Percentiles rank a stretch among this genome's conserved stretches.
Evolutionary conservation across 2,329 filamentous ascomycete genomes (phyloP).

Genomic region (Stenocarpella maydis): DNA sequence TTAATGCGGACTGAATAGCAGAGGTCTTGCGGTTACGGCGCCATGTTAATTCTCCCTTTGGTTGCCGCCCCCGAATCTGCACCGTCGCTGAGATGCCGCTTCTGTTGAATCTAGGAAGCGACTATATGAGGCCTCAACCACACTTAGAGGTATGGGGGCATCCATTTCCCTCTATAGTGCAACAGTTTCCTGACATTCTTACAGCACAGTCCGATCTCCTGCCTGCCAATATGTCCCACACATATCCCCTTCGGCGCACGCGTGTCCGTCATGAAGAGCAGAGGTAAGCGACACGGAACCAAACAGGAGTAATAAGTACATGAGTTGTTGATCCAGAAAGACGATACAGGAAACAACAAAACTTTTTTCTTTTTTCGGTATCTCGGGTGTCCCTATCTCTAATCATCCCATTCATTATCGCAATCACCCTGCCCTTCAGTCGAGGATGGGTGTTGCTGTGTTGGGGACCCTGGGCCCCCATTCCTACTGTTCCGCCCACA

Average conservation of each 20-base stretch:
- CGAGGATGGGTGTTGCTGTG: neutral
- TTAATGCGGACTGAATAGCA: neutral
- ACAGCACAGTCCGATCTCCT: neutral
- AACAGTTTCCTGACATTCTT: neutral
- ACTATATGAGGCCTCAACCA: too few relatives aligned
- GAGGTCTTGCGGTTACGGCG: neutral
- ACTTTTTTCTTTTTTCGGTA: constrained; percentile 26
- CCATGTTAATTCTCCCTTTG: neutral
- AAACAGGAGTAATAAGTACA: constrained; percentile 10
- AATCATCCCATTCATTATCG: constrained; percentile 28
- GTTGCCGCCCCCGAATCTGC: neutral
- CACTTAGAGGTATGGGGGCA: too few relatives aligned
- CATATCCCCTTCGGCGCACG: neutral
- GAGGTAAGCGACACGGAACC: neutral
- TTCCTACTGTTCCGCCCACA: constrained; percentile 9
- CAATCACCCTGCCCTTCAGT: constrained; percentile 5
- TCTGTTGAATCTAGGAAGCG: too few relatives aligned
- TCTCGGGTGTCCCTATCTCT: constrained; percentile 24
- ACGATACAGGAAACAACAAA: constrained; percentile 7
- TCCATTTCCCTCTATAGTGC: too few relatives aligned
- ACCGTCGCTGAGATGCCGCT: neutral
- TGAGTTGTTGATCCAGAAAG: constrained; percentile 20
- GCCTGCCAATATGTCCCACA: neutral
- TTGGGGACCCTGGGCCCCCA: neutral
- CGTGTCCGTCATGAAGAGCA: neutral